Percentiles rank a stretch among this genome's conserved stretches.
Evolutionary conservation across 306 rosid genomes (phyloP).

Genomic region (Cucurbita ficifolia): DNA sequence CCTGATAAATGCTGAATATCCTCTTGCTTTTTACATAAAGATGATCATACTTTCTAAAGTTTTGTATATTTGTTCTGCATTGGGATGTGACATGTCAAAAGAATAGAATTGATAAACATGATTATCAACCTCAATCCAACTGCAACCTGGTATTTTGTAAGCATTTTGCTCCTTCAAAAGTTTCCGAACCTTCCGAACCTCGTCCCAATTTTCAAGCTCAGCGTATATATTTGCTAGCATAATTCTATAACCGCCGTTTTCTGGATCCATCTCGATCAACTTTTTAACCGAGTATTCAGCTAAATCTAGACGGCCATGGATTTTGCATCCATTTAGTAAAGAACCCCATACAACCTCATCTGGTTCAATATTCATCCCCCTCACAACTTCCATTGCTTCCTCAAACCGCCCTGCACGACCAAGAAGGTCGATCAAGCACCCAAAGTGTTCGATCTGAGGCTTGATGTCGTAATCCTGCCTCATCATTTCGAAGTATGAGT

Average conservation of each 20-base stretch:
- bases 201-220: constrained; percentile 63
- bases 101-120: constrained; percentile 51
- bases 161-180: constrained; percentile 36
- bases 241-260: constrained; percentile 47
- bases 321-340: constrained; percentile 58
- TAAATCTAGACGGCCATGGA: constrained; percentile 46
- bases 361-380: constrained; percentile 53
- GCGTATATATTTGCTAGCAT: constrained; percentile 57
- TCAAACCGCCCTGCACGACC: constrained; percentile 63
- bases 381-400: constrained; percentile 50
- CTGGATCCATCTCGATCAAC: constrained; percentile 46
- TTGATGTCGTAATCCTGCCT: constrained; percentile 21
- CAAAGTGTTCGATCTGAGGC: constrained; percentile 60
- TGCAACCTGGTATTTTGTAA: constrained; percentile 58
- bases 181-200: constrained; percentile 41
- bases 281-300: constrained; percentile 54
- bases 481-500: constrained; percentile 46
- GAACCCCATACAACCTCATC: constrained; percentile 91
- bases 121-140: constrained; percentile 68
- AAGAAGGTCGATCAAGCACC: constrained; percentile 75
- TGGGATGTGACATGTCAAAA: constrained; percentile 42
- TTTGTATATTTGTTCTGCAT: constrained; percentile 31
- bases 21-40: constrained; percentile 3
- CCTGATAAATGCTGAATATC: not conserved
- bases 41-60: constrained; percentile 33